phyloP scores from a whole-genome alignment of 192 early-diverging fungal genomes.

The Coemansia sp. region DNA sequence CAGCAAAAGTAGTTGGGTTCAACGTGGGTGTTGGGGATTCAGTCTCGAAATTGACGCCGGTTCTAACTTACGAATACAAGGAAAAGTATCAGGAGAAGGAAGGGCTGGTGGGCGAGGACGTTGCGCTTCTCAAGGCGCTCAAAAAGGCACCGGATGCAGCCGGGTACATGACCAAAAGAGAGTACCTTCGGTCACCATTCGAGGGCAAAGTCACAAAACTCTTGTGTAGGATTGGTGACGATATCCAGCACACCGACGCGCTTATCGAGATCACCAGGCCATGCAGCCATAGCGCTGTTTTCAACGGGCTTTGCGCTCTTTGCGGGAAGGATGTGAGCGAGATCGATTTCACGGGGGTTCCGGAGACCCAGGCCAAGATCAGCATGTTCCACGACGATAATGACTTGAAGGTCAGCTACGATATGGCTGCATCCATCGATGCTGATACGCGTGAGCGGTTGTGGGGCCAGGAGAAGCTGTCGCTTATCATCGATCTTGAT shows the following conservation, averaged over 20 bases:
- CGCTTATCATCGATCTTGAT: conserved; percentile 94
- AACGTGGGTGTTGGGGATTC: conserved; percentile 19
- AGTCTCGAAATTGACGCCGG: conserved; percentile 36
- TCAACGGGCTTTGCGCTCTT: conserved; percentile 75
- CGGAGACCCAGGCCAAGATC: conserved; percentile 67
- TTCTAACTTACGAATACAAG: conserved; percentile 45
- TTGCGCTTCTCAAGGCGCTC: conserved; percentile 26
- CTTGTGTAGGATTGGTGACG: conserved; percentile 19
- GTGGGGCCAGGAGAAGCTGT: conserved; percentile 68
- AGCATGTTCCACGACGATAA: conserved; percentile 73
- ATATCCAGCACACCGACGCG: conserved; percentile 16
- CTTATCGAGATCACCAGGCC: conserved; percentile 51
- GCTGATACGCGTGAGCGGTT: conserved; percentile 55
- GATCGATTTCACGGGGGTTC: conserved; percentile 36
- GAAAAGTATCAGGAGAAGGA: conserved; percentile 17
- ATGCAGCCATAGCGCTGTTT: conserved; percentile 75
- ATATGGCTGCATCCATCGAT: conserved; percentile 23
- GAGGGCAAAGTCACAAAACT: conserved; percentile 31
- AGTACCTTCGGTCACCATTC: conserved; percentile 43
- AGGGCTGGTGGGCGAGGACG: background rate
- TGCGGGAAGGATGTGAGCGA: conserved; percentile 73
- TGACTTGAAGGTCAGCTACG: conserved; percentile 67
- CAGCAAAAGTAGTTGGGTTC: conserved; percentile 48
- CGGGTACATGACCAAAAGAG: conserved; percentile 37
- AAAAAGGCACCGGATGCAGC: conserved; percentile 22